Percentiles rank a stretch among this genome's conserved stretches.
phyloP scores from a whole-genome alignment of 2,329 filamentous ascomycete species.

The Acephala macrosclerotiorum region DNA sequence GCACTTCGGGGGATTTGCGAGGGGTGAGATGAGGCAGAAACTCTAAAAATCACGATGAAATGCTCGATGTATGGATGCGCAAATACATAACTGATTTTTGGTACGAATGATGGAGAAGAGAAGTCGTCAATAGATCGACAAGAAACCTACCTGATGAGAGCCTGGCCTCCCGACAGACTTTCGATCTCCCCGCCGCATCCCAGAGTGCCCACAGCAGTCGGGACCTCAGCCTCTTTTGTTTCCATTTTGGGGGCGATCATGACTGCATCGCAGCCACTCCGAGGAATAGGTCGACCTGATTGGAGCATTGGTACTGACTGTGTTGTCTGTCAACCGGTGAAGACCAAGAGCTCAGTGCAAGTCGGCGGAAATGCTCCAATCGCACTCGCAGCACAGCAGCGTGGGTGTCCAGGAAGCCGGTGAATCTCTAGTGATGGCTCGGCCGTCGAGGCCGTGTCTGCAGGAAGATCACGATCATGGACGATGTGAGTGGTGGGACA shows the following conservation, averaged over 20 bases:
- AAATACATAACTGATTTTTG: not conserved
- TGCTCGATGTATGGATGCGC: not conserved
- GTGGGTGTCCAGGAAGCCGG: not conserved
- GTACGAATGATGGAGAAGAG: slow-evolving; percentile 2
- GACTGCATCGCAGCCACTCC: slow-evolving; percentile 8
- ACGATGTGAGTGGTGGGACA: not conserved
- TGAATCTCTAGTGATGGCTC: not conserved
- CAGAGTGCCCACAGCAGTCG: slow-evolving; percentile 5
- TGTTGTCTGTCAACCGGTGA: slow-evolving; percentile 9
- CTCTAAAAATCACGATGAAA: not conserved
- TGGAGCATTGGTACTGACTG: slow-evolving; percentile 2
- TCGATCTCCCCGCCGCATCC: slow-evolving; percentile 21
- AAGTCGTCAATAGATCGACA: slow-evolving; percentile 28
- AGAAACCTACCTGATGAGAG: slow-evolving; percentile 18
- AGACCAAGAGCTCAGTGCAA: not conserved
- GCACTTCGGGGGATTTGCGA: not conserved
- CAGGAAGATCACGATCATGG: not conserved
- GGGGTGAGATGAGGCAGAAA: not conserved
- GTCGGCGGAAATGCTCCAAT: slow-evolving; percentile 2
- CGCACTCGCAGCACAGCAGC: not conserved
- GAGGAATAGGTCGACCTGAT: not conserved
- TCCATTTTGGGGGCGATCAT: slow-evolving; percentile 21
- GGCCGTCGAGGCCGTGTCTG: slow-evolving; percentile 1
- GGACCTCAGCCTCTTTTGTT: slow-evolving; percentile 26
- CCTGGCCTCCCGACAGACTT: slow-evolving; percentile 4